Evolutionary conservation across 495 filamentous ascomycete genomes (phyloP).

Genomic region (Chlorociboria aeruginascens): DNA sequence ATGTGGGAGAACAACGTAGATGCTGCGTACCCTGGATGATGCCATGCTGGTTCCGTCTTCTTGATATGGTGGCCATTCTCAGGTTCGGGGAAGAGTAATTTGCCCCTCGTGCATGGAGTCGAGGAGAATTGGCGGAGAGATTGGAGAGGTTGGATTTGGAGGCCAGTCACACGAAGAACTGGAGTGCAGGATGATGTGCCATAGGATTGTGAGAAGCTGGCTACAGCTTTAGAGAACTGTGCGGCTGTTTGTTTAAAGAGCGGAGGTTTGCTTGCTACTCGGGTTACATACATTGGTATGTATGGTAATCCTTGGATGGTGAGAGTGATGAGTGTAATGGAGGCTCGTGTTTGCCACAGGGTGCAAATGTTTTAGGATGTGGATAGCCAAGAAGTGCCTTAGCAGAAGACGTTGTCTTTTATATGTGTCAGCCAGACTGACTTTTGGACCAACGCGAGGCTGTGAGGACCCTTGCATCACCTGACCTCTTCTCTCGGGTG

Average conservation of each 20-base stretch:
- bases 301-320: too few relatives aligned
- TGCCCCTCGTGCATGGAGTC: slow-evolving; percentile 11
- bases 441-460: too few relatives aligned
- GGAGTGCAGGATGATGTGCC: slow-evolving; percentile 3
- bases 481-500: too few relatives aligned
- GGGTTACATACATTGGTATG: slow-evolving; percentile 12
- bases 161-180: slow-evolving; percentile 5
- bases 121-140: slow-evolving; percentile 17
- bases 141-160: slow-evolving; percentile 3
- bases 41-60: slow-evolving; percentile 48
- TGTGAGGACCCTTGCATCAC: too few relatives aligned
- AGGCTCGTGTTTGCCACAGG: too few relatives aligned
- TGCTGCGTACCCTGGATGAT: slow-evolving; percentile 44
- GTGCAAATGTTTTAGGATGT: too few relatives aligned
- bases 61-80: slow-evolving; percentile 23
- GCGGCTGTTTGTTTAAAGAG: slow-evolving; percentile 14
- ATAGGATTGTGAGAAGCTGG: slow-evolving; percentile 15
- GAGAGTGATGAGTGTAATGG: too few relatives aligned
- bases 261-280: slow-evolving; percentile 7
- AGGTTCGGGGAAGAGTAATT: slow-evolving; percentile 18
- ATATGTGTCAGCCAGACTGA: too few relatives aligned
- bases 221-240: slow-evolving; percentile 15
- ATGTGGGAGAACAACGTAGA: background rate
- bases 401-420: too few relatives aligned
- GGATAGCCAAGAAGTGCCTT: too few relatives aligned